phyloP scores from a whole-genome alignment of 2,329 filamentous ascomycete genomes.

The Talaromyces verruculosus region DNA sequence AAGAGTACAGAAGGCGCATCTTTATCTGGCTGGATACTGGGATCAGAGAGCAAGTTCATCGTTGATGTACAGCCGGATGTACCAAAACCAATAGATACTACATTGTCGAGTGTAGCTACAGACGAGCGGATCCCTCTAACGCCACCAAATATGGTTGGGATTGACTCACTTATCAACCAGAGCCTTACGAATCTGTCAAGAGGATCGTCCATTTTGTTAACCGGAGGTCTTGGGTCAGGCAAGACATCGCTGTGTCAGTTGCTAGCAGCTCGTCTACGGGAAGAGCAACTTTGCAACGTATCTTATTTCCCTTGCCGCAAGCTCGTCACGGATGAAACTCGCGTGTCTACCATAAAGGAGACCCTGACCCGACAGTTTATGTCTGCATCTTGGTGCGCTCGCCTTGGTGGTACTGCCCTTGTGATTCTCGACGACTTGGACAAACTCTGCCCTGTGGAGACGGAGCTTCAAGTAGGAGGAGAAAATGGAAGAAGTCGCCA shows the following conservation, averaged over 20 bases:
- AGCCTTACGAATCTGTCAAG: conserved; percentile 75
- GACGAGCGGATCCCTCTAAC: conserved; percentile 58
- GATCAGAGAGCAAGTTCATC: conserved; percentile 69
- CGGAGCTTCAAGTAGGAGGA: conserved; percentile 87
- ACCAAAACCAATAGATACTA: conserved; percentile 58
- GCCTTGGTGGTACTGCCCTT: conserved; percentile 77
- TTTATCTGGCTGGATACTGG: conserved; percentile 66
- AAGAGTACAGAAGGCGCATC: conserved; percentile 35
- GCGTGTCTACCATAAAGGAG: conserved; percentile 88
- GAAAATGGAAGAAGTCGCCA: conserved; percentile 92
- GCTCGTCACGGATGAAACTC: conserved; percentile 84
- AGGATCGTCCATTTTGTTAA: conserved; percentile 84
- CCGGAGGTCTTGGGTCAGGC: conserved; percentile 83
- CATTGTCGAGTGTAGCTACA: conserved; percentile 33
- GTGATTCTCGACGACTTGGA: conserved; percentile 93
- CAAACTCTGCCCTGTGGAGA: conserved; percentile 87
- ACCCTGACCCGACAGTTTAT: conserved; percentile 81
- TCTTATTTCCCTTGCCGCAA: conserved; percentile 85
- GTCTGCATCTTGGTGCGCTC: conserved; percentile 84
- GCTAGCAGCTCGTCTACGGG: conserved; percentile 70
- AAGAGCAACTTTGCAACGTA: conserved; percentile 73
- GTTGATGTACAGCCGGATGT: conserved; percentile 77
- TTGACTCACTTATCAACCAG: conserved; percentile 72
- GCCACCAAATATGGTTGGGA: conserved; percentile 72
- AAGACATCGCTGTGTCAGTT: conserved; percentile 80